Conservation (phyloP, 495 filamentous ascomycete genomes). For the Tuber magnatum region DNA sequence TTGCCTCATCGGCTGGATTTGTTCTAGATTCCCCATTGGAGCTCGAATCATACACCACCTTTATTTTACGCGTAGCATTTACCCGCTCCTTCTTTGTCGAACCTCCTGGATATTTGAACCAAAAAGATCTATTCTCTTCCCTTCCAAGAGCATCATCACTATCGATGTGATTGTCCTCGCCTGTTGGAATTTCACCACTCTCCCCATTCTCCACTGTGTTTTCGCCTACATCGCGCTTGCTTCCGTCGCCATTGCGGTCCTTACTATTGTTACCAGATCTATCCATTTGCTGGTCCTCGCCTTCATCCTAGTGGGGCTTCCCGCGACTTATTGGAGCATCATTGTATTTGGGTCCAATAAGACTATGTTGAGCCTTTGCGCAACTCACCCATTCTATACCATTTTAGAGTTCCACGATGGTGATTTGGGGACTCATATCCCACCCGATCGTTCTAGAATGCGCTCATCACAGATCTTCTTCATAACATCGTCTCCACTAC, state of each 20-base stretch:
- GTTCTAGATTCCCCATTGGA: slow-evolving; percentile 9
- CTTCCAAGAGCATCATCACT: slow-evolving; percentile 58
- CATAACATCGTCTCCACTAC: slow-evolving; percentile 50
- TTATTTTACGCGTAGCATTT: not conserved
- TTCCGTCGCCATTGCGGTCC: slow-evolving; percentile 36
- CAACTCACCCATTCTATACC: slow-evolving; percentile 68
- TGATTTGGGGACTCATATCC: slow-evolving; percentile 18
- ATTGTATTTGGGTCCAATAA: slow-evolving; percentile 73
- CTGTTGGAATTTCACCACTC: not conserved
- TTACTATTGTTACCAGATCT: slow-evolving; percentile 10
- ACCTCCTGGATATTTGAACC: slow-evolving; percentile 51
- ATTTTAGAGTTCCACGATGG: slow-evolving; percentile 19
- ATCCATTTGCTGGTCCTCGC: slow-evolving; percentile 26
- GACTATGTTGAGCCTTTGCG: slow-evolving; percentile 60
- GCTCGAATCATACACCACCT: not conserved
- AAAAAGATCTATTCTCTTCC: slow-evolving; percentile 54
- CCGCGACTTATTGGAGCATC: slow-evolving; percentile 69
- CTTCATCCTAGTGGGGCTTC: slow-evolving; percentile 48
- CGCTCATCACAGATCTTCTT: slow-evolving; percentile 51
- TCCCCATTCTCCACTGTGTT: slow-evolving; percentile 15
- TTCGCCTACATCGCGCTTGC: slow-evolving; percentile 25
- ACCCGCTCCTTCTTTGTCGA: slow-evolving; percentile 36
- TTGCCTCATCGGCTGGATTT: not conserved
- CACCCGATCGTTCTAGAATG: slow-evolving; percentile 81
- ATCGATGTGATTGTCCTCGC: slow-evolving; percentile 52